Evolutionary conservation across 2,329 filamentous ascomycete species (phyloP).

Genomic region (Colletotrichum karsti): DNA sequence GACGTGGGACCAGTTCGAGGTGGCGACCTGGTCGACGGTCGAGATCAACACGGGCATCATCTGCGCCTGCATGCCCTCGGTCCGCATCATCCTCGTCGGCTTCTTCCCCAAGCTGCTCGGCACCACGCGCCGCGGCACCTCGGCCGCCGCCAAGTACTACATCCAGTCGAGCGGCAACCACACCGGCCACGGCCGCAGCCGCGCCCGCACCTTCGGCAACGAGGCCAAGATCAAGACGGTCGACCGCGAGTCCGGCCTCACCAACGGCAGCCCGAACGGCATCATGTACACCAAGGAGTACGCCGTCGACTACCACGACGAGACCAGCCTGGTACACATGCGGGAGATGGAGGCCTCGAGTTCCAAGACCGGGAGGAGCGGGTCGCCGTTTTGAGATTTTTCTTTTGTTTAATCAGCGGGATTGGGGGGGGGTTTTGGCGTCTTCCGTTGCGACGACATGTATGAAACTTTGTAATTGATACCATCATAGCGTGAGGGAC

Average conservation of each 20-base stretch:
- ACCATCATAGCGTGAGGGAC: conserved; percentile 8
- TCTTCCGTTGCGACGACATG: background rate
- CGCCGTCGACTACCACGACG: conserved; percentile 43
- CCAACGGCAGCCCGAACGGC: conserved; percentile 26
- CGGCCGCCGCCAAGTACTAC: conserved; percentile 23
- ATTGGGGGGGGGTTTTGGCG: background rate
- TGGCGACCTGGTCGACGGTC: conserved; percentile 45
- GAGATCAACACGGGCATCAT: conserved; percentile 49
- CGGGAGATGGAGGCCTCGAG: conserved; percentile 32
- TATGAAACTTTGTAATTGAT: conserved; percentile 9
- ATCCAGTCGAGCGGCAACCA: conserved; percentile 10
- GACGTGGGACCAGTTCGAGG: conserved; percentile 43
- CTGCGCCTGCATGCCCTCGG: conserved; percentile 46
- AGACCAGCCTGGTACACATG: conserved; percentile 40
- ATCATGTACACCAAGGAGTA: conserved; percentile 45
- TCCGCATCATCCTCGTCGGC: conserved; percentile 43
- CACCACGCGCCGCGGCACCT: conserved; percentile 33
- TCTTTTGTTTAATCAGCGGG: background rate
- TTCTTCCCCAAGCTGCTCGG: conserved; percentile 45
- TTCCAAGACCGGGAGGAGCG: conserved; percentile 17
- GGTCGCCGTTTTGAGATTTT: conserved; percentile 13
- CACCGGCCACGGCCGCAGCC: conserved; percentile 30
- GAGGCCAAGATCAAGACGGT: conserved; percentile 21
- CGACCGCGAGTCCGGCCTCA: conserved; percentile 2
- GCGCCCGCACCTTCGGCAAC: conserved; percentile 16